Base-by-base conservation (phyloP, 768 basidiomycete genomes). In the Galerina sulciceps region DNA sequence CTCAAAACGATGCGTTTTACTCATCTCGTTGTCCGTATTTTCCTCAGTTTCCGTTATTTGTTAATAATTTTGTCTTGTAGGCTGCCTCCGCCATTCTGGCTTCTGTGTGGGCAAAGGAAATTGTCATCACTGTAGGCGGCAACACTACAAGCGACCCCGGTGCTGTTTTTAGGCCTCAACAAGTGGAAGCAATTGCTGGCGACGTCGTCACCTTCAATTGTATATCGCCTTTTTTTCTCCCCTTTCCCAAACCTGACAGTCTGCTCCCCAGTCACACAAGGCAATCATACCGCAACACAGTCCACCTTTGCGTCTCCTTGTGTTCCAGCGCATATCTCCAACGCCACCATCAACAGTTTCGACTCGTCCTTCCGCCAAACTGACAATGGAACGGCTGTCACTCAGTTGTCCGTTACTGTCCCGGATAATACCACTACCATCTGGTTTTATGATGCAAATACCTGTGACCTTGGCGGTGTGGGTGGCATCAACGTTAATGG, bases 391-490 rank as follows among this genome's bases (percentile, higher is more conserved):
- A 76, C 79, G 9, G 72, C 77, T 17, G 65, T 79, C 53, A 83
- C 84, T 23, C 76, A 74, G 48, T 75, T 84, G 38, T 35, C 67
- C 22, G 74, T 86, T 40, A 73, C 79, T 17, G 77, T 88, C 43
- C 55, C 66, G 10, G 71, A 81, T 53, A 73, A 80, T 57, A 76
- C 75, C 55, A 63, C 59, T 10, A 81, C 86, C 17, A 74, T 85
- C 47, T 88, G 85, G 85, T 88, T 85, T 69, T 88, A 73, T 68
- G 87, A 88, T 72, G 66, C 62, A 58, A 79, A 78, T 60, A 80
- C 80, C 6, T 88, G 87, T 68, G 77, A 74, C 2, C 59, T 75
- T 50, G 87, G 85, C 50, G 86, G 84, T 34, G 86, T 88, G 43
- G 87, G 86, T 40, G 86, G 72, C 10, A 83, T 88, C 64, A 88